phyloP scores from a whole-genome alignment of 192 early-diverging fungal genomes.

The Backusella australiensis region DNA sequence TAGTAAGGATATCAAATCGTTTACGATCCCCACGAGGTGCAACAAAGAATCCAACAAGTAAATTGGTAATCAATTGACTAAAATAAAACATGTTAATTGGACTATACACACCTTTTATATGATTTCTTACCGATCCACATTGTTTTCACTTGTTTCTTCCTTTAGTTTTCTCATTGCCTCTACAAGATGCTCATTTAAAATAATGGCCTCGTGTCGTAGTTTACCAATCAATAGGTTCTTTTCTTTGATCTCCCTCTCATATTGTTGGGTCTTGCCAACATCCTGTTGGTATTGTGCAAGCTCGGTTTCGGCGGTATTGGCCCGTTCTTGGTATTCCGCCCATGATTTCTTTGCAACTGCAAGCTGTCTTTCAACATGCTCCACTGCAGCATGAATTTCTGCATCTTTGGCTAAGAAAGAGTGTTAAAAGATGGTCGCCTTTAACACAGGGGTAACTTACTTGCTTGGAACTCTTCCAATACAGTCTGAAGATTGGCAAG shows the following conservation, averaged over 20 bases:
- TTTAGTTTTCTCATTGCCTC: conserved; percentile 89
- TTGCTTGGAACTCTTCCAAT: conserved; percentile 84
- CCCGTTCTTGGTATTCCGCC: conserved; percentile 56
- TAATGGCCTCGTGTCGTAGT: conserved; percentile 76
- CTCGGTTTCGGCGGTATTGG: conserved; percentile 60
- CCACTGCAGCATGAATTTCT: conserved; percentile 54
- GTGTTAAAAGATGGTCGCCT: no score
- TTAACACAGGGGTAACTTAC: conserved; percentile 34
- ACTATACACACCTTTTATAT: no score
- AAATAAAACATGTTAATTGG: not conserved
- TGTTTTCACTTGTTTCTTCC: conserved; percentile 76
- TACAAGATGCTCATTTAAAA: conserved; percentile 84
- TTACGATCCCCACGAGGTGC: conserved; percentile 87
- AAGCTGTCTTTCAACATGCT: conserved; percentile 53
- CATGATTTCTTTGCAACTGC: conserved; percentile 39
- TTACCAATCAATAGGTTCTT: conserved; percentile 74
- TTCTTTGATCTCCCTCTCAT: conserved; percentile 66
- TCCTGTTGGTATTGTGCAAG: conserved; percentile 51
- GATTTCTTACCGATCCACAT: conserved; percentile 63
- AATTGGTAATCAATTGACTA: conserved; percentile 82
- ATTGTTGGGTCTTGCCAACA: conserved; percentile 48
- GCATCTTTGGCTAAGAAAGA: conserved; percentile 45
- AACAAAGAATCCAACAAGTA: conserved; percentile 84
- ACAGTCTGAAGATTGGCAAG: conserved; percentile 82
- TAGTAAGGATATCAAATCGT: conserved; percentile 86